These are phyloP conservation scores for Backusella tarrabulga DNA, from an alignment of 192 early-diverging fungal genomes.

Conservation along the genomic window DNA sequence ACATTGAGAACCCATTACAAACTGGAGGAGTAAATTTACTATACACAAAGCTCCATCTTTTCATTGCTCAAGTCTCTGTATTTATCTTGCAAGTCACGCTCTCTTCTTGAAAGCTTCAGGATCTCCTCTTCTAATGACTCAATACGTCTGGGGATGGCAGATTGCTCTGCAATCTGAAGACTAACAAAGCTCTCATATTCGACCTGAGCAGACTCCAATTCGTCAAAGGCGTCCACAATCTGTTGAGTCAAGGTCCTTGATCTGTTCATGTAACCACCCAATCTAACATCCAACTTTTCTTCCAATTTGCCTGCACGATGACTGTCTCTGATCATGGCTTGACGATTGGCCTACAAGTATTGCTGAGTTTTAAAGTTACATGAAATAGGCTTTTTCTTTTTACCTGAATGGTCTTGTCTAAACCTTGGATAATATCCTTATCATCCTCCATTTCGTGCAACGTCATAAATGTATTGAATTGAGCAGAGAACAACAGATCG, in stretches of 20 bases:
- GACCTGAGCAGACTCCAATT: slow-evolving; percentile 52
- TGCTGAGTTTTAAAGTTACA: too few relatives aligned
- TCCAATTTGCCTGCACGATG: slow-evolving; percentile 81
- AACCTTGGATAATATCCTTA: slow-evolving; percentile 33
- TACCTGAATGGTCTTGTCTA: slow-evolving; percentile 39
- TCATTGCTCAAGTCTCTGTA: slow-evolving; percentile 61
- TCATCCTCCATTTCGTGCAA: slow-evolving; percentile 28
- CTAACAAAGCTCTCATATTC: slow-evolving; percentile 62
- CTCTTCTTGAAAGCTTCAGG: slow-evolving; percentile 41
- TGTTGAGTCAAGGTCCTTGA: slow-evolving; percentile 63
- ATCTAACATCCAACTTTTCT: slow-evolving; percentile 69
- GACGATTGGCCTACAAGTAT: slow-evolving; percentile 48
- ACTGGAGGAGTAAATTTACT: neutral
- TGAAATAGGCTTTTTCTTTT: neutral
- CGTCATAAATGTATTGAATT: slow-evolving; percentile 32
- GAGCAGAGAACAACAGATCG: slow-evolving; percentile 34
- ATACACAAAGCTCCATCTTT: slow-evolving; percentile 27
- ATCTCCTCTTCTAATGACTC: slow-evolving; percentile 57
- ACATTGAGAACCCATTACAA: too few relatives aligned
- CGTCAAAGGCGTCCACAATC: slow-evolving; percentile 53
- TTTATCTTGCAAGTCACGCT: slow-evolving; percentile 62
- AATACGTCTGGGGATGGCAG: slow-evolving; percentile 57
- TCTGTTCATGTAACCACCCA: slow-evolving; percentile 85
- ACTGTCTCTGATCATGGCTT: slow-evolving; percentile 73
- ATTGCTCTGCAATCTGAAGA: slow-evolving; percentile 57